Conservation (phyloP, 2,329 filamentous ascomycete species). For the Colletotrichum navitas region DNA sequence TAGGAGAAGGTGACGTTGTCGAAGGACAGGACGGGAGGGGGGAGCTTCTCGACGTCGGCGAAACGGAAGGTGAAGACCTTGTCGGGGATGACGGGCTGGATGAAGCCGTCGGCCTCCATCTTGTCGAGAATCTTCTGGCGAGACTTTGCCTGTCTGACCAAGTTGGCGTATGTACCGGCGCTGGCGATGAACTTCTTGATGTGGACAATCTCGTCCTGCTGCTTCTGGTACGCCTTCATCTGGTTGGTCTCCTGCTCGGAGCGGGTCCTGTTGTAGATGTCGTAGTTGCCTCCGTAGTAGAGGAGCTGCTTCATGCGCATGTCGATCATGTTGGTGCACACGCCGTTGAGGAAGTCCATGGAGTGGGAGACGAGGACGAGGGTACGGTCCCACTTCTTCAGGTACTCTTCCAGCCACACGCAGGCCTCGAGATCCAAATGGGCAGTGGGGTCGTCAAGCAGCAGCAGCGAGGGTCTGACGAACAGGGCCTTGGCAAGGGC, state of each 20-base stretch:
- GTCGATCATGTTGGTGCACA: conserved; percentile 98
- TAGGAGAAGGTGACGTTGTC: conserved; percentile 99
- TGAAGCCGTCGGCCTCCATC: conserved; percentile 99
- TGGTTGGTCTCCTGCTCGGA: conserved; percentile 97
- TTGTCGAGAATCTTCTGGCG: conserved; percentile 99
- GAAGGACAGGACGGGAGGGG: conserved; percentile 94
- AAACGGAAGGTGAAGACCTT: conserved; percentile 97
- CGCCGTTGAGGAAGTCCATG: conserved; percentile 99
- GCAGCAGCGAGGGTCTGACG: conserved; percentile 94
- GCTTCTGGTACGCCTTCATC: conserved; percentile 98
- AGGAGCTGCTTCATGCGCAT: conserved; percentile 90
- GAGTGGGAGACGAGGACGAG: conserved; percentile 97
- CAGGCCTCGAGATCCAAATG: conserved; percentile 99
- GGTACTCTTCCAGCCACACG: conserved; percentile 99
- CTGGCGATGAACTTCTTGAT: conserved; percentile 99
- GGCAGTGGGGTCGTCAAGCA: conserved; percentile 98
- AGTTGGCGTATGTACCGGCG: conserved; percentile 99
- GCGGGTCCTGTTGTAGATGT: conserved; percentile 95
- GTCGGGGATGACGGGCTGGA: conserved; percentile 88
- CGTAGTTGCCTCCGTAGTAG: conserved; percentile 99
- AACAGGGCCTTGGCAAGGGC: conserved; percentile 97
- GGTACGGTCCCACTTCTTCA: conserved; percentile 99
- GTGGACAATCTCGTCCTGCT: conserved; percentile 98
- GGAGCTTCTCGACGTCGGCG: conserved; percentile 99
- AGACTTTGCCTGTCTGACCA: conserved; percentile 98